Base-by-base conservation (phyloP, 2,329 filamentous ascomycete genomes). In the Fusarium torreyae region DNA sequence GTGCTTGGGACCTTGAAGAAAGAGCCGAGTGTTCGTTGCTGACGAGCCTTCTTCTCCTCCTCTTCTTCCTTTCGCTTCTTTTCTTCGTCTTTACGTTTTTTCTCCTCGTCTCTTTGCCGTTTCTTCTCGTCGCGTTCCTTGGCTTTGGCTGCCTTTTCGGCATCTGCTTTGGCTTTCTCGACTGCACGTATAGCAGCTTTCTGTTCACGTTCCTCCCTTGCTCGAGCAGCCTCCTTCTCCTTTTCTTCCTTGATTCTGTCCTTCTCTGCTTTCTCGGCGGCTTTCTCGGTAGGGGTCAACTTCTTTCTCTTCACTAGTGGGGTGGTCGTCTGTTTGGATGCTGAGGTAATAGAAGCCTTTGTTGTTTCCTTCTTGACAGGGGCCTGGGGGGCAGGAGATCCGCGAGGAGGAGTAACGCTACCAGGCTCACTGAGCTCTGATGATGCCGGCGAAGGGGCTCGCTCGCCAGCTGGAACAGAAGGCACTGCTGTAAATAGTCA, bases 21-120 rank as follows among this genome's bases (percentile, higher is more conserved):
- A 40, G 75, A 78, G 45, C 79, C 82, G 15, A 88, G 80, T 62
- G 77, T 83, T 71, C 78, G 79, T 77, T 84, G 86, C 53, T 78
- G 83, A 15, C 82, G 78, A n/a, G 82, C 81, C 74, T 84, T 87
- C 69, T 82, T 87, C 24, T 84, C 82, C 71, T 85, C 84, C 42
- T 86, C 84, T 40, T 87, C 85, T 72, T 84, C 86, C 60, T 83
- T 80, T 53, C 77, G 79, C 26, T 81, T 82, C 52, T 82, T 81
- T 34, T 78, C 78, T 2, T 83, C 81, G 28, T 75, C 76, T 36
- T 79, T 80, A 17, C 79, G 80, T 54, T 80, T 82, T 54, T 80
- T 77, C 39, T 82, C 77, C 18, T 78, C 79, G 59, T 71, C 62
- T 22, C 80, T 77, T 7, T 79, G 75, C 9, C 80, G 76, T 63